Evolutionary conservation across 1,139 yeast species (phyloP).

Genomic region (Sugiyamaella pinicola): DNA sequence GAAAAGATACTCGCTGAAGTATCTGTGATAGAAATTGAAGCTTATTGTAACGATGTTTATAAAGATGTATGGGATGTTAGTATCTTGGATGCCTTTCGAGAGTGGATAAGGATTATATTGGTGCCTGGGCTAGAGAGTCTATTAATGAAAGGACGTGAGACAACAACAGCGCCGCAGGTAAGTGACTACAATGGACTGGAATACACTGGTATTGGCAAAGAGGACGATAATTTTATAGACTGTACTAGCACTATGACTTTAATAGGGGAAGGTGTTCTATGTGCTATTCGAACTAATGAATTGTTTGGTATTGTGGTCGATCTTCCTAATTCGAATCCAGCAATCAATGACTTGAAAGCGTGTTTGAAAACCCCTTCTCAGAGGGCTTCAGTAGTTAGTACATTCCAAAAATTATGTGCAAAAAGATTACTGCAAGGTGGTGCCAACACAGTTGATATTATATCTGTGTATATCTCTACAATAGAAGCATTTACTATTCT

Average conservation of each 20-base stretch:
- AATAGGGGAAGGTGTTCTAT: conserved; percentile 28
- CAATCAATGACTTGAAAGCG: conserved; percentile 63
- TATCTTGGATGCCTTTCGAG: conserved; percentile 25
- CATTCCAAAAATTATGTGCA: conserved; percentile 56
- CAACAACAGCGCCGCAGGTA: neutral
- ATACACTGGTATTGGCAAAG: neutral
- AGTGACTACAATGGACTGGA: neutral
- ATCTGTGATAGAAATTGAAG: conserved; percentile 16
- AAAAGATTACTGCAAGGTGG: conserved; percentile 73
- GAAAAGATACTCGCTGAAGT: conserved; percentile 19
- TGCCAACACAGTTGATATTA: conserved; percentile 73
- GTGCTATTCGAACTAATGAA: conserved; percentile 55
- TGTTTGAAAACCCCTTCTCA: conserved; percentile 41
- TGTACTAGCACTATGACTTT: neutral
- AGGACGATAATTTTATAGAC: neutral
- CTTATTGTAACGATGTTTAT: conserved; percentile 1
- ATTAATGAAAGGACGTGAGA: neutral
- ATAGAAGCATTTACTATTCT: conserved; percentile 70
- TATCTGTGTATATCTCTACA: conserved; percentile 68
- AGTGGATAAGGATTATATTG: conserved; percentile 25
- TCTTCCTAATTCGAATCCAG: conserved; percentile 61
- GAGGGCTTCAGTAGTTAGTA: conserved; percentile 55
- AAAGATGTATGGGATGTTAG: conserved; percentile 14
- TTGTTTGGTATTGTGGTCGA: conserved; percentile 62
- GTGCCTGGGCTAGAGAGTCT: conserved; percentile 1